Conservation (phyloP, 2,329 filamentous ascomycete species). For the Mycosphaerelloides madeirae region DNA sequence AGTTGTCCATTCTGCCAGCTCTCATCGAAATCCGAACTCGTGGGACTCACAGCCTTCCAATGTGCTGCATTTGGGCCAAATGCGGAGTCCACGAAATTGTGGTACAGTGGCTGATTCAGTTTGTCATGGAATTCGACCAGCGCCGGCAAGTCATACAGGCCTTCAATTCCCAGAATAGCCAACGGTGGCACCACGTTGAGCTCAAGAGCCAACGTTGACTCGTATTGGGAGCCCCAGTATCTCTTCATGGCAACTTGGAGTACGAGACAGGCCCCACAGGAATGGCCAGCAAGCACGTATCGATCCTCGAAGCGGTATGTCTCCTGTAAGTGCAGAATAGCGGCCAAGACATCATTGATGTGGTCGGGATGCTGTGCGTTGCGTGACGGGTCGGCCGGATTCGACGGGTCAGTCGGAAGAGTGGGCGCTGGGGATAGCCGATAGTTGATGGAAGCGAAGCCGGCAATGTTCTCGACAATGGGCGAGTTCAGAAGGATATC, state of each 20-base stretch:
- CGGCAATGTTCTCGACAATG: slow-evolving; percentile 45
- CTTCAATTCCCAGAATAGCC: slow-evolving; percentile 58
- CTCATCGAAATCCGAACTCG: slow-evolving; percentile 40
- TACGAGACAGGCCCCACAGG: slow-evolving; percentile 59
- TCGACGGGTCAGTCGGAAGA: slow-evolving; percentile 42
- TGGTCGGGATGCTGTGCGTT: slow-evolving; percentile 57
- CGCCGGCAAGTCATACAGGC: slow-evolving; percentile 61
- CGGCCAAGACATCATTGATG: slow-evolving; percentile 52
- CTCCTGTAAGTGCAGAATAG: slow-evolving; percentile 47
- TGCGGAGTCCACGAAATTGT: slow-evolving; percentile 54
- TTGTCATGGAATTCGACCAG: slow-evolving; percentile 43
- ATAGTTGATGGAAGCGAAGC: slow-evolving; percentile 62
- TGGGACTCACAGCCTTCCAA: slow-evolving; percentile 57
- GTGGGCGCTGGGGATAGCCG: slow-evolving; percentile 52
- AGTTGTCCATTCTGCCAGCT: slow-evolving; percentile 38
- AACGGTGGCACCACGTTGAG: slow-evolving; percentile 38
- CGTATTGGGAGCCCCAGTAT: slow-evolving; percentile 30
- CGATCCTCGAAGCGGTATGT: slow-evolving; percentile 40
- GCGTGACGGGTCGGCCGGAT: slow-evolving; percentile 44
- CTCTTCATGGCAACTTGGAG: slow-evolving; percentile 55
- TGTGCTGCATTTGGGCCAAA: slow-evolving; percentile 51
- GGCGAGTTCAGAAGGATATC: slow-evolving; percentile 31
- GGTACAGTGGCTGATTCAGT: slow-evolving; percentile 49
- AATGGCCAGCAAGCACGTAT: slow-evolving; percentile 60
- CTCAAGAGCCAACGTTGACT: slow-evolving; percentile 22